Conservation (phyloP, 2,329 filamentous ascomycete species). For the Talaromyces sp. region DNA sequence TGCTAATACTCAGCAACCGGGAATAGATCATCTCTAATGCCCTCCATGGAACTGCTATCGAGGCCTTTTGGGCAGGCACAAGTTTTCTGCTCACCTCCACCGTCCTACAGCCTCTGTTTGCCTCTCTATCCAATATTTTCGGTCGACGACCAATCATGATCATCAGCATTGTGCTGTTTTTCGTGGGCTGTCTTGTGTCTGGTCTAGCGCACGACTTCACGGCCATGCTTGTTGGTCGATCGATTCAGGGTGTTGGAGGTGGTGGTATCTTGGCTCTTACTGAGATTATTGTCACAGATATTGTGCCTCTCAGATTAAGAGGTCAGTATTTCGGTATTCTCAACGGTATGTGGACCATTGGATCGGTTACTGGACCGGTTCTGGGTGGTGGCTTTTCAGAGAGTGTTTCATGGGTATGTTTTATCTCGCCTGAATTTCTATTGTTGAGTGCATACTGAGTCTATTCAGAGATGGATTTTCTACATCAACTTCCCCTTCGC, state of each 20-base stretch:
- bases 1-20: too few relatives aligned
- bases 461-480: constrained; percentile 38
- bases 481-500: constrained; percentile 32
- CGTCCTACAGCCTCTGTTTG: constrained; percentile 50
- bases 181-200: constrained; percentile 52
- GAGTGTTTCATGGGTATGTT: constrained; percentile 24
- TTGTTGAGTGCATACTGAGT: not conserved
- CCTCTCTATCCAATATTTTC: constrained; percentile 53
- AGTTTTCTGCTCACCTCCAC: constrained; percentile 64
- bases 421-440: constrained; percentile 23
- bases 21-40: constrained; percentile 49
- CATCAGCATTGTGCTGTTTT: constrained; percentile 46
- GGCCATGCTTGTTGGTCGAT: constrained; percentile 55
- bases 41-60: constrained; percentile 53
- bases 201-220: constrained; percentile 45
- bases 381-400: constrained; percentile 30
- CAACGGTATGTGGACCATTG: constrained; percentile 31
- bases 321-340: constrained; percentile 30
- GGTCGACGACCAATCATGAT: constrained; percentile 48
- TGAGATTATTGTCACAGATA: constrained; percentile 47
- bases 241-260: constrained; percentile 53
- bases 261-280: constrained; percentile 44
- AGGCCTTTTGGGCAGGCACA: constrained; percentile 71
- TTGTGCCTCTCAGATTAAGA: constrained; percentile 42
- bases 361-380: constrained; percentile 48